Percentiles rank a stretch among this genome's conserved stretches.
Conservation (phyloP, 1,284 basidiomycete genomes). For the Marasmius tenuissimus region DNA sequence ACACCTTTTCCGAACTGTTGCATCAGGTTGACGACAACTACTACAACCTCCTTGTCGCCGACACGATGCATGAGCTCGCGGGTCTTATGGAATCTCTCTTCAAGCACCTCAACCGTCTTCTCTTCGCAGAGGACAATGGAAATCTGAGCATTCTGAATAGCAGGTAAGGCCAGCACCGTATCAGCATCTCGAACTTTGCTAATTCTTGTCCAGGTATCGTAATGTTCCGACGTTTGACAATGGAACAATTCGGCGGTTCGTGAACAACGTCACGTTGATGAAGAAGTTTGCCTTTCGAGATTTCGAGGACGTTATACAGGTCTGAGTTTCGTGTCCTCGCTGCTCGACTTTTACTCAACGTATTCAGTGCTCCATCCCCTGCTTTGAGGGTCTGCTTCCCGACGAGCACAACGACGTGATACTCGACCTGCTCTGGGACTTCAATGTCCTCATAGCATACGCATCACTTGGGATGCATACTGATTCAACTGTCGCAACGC, state of each 20-base stretch:
- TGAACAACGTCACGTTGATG: constrained; percentile 28
- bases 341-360: background rate
- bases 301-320: constrained; percentile 34
- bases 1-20: background rate
- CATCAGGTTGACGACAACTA: background rate
- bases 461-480: constrained; percentile 23
- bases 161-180: background rate
- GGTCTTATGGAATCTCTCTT: background rate
- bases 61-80: background rate
- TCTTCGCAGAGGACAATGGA: background rate
- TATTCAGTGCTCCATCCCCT: constrained; percentile 21
- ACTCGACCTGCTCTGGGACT: constrained; percentile 9
- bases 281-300: constrained; percentile 31
- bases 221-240: background rate
- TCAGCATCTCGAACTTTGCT: background rate
- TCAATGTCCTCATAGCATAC: constrained; percentile 17
- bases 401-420: constrained; percentile 7
- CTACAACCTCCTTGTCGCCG: background rate
- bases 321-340: constrained; percentile 1
- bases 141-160: background rate
- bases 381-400: constrained; percentile 22
- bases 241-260: constrained; percentile 26
- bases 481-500: constrained; percentile 1
- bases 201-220: background rate
- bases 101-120: background rate